Conservation (phyloP, 148 eudicot species). For the Dysphania ambrosioides region DNA sequence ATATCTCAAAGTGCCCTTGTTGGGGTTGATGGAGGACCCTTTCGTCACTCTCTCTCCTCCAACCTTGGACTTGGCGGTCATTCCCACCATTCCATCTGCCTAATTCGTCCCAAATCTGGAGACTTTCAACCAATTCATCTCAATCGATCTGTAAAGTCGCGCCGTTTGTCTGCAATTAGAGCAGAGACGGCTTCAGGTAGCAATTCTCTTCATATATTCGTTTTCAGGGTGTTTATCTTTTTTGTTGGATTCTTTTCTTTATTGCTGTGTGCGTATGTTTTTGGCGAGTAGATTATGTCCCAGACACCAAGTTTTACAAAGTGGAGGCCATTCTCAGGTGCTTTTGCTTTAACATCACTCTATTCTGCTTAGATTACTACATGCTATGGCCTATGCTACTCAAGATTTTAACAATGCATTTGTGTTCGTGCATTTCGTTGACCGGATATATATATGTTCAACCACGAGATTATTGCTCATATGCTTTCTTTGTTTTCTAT, state of each 20-base stretch:
- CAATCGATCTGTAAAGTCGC: slow-evolving; percentile 25
- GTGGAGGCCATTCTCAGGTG: slow-evolving; percentile 84
- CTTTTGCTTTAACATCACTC: neutral
- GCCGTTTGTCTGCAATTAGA: slow-evolving; percentile 36
- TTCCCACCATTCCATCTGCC: neutral
- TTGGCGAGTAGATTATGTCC: slow-evolving; percentile 43
- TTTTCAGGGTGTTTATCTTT: neutral
- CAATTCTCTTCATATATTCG: neutral
- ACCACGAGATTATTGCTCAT: neutral
- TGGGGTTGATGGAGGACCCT: slow-evolving; percentile 12
- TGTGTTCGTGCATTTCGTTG: neutral
- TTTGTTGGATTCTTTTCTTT: neutral
- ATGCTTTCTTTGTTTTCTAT: neutral
- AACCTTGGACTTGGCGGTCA: neutral
- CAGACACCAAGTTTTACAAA: slow-evolving; percentile 80
- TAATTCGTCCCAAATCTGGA: slow-evolving; percentile 16
- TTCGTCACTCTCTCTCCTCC: slow-evolving; percentile 17
- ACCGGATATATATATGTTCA: neutral
- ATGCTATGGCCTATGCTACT: neutral
- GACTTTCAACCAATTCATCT: slow-evolving; percentile 23
- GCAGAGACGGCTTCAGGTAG: slow-evolving; percentile 45
- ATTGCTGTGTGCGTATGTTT: slow-evolving; percentile 4
- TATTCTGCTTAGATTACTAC: neutral
- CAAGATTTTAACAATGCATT: neutral
- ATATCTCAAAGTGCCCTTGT: slow-evolving; percentile 6